Evolutionary conservation across 2,329 filamentous ascomycete species (phyloP), one percentile per base, ranked within the genome.

Genomic region (Aurifilum marmelostoma): DNA sequence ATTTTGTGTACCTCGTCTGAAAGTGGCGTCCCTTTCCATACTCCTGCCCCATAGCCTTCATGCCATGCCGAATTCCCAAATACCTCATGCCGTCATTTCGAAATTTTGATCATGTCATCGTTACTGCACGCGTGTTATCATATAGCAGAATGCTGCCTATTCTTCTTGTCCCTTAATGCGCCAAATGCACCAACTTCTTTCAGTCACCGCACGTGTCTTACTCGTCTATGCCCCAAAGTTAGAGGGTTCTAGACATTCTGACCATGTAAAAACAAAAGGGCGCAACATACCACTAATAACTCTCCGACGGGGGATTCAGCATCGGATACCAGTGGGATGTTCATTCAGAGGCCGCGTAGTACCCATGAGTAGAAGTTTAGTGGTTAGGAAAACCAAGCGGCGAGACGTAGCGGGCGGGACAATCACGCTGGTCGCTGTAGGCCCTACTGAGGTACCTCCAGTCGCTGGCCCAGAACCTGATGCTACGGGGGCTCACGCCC

Each of bases 401-500:
- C 34, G 16, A 8, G 21, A 61, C 59, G 34, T 39, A 43, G 8
- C 34, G 37, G 24, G 12, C 21, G 24, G 34, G 37, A 61, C 1
- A 24, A 24, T 9, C 56, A 16, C 16, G 16, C 3, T 4, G 18
- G 34, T 6, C 11, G 21, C 37, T 21, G 27, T 61, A 61, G n/a
- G 37, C 59, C 5, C 18, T 9, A 2, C 34, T 1, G 1, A 61
- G 34, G 11, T 41, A 61, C 8, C 14, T 24, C 59, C 59, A 39
- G 59, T 61, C 59, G 12, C 27, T 24, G n/a, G 32, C 34, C 59
- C 34, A 66, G 41, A 66, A 50, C 1, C 4, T 5, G 27, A 66
- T 32, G 1, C 4, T 1, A 2, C 41, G 16, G 3, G 54, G 37
- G 16, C 39, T 18, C 29, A 39, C 54, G 21, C 41, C 41, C 11